phyloP scores from a whole-genome alignment of 306 rosid species.

The Prunus fruticosa region DNA sequence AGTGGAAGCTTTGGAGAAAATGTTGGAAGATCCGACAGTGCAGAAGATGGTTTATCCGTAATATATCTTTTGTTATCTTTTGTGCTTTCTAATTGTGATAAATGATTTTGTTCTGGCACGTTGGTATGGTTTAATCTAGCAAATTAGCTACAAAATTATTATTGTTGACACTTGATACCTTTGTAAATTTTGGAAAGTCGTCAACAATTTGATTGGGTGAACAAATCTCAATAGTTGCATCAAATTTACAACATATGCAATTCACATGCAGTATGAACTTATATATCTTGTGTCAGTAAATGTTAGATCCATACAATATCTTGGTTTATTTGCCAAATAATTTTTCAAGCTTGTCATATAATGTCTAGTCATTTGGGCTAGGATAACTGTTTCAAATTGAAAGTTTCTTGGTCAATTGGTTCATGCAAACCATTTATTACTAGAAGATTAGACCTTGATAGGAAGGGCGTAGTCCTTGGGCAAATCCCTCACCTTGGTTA shows the following conservation, averaged over 20 bases:
- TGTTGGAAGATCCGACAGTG: conserved; percentile 99
- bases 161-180: not conserved
- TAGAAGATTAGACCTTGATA: not conserved
- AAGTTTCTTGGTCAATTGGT: not conserved
- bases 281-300: not conserved
- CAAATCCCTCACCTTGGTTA: not conserved
- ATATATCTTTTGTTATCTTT: conserved; percentile 35
- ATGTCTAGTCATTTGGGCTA: not conserved
- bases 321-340: not conserved
- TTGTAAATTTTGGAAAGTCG: not conserved
- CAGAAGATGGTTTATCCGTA: conserved; percentile 99
- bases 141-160: not conserved
- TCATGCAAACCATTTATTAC: not conserved
- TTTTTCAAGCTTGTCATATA: not conserved
- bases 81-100: conserved; percentile 10
- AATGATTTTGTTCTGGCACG: conserved; percentile 2
- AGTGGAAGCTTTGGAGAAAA: conserved; percentile 96
- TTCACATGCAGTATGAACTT: not conserved
- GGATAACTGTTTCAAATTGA: not conserved
- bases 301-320: not conserved
- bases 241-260: not conserved
- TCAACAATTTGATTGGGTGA: not conserved
- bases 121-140: not conserved
- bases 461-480: not conserved
- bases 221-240: not conserved